Conservation (phyloP, 371 early-diverging fungal species). For the Mucor irregularis region DNA sequence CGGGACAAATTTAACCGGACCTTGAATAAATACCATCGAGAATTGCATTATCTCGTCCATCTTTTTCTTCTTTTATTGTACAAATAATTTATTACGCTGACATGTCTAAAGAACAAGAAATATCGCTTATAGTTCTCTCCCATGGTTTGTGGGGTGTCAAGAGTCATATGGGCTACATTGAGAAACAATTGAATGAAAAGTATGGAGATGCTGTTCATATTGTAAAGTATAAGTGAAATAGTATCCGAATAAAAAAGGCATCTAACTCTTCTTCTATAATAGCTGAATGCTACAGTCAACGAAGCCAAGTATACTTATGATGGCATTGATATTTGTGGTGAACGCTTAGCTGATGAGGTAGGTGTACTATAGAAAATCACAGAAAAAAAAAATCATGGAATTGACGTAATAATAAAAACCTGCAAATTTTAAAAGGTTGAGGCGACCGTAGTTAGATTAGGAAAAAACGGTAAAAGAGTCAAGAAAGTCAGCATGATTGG, state of each 20-base stretch:
- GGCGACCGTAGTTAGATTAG: constrained; percentile 9
- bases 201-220: constrained; percentile 26
- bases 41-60: too few relatives aligned
- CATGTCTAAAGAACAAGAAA: neutral
- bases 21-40: too few relatives aligned
- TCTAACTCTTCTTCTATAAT: neutral
- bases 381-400: neutral
- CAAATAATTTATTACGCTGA: too few relatives aligned
- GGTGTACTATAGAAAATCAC: neutral
- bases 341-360: constrained; percentile 48
- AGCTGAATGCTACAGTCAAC: constrained; percentile 60
- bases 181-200: constrained; percentile 31
- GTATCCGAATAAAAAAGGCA: too few relatives aligned
- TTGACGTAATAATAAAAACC: neutral
- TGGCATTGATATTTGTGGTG: constrained; percentile 71
- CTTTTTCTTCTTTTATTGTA: too few relatives aligned
- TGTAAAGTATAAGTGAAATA: too few relatives aligned
- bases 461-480: constrained; percentile 28
- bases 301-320: constrained; percentile 64
- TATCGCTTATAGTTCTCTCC: constrained; percentile 50
- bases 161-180: constrained; percentile 54
- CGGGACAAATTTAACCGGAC: too few relatives aligned
- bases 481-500: constrained; percentile 71
- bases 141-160: constrained; percentile 73
- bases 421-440: constrained; percentile 9